Percentiles rank a stretch among this genome's conserved stretches.
Evolutionary conservation across 768 basidiomycete species (phyloP).

Genomic region (Mycena galericulata): DNA sequence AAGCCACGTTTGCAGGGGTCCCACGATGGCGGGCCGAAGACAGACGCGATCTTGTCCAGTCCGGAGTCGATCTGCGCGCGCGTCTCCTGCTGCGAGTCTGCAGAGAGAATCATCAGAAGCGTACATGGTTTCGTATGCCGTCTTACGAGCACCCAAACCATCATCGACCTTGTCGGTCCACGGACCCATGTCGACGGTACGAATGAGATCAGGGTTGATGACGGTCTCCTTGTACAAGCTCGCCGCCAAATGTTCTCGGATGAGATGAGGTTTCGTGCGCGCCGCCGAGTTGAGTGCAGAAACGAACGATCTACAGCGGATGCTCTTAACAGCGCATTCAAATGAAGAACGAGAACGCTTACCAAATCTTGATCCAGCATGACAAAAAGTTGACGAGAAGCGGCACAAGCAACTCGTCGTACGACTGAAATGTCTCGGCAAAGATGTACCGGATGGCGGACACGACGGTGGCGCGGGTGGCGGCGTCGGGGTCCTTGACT

Average conservation of each 20-base stretch:
- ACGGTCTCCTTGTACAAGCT: constrained; percentile 88
- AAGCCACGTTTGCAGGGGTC: no score
- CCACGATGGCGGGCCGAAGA: no score
- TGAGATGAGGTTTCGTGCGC: constrained; percentile 92
- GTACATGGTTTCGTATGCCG: constrained; percentile 97
- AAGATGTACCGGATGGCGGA: no score
- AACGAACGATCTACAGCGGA: constrained; percentile 81
- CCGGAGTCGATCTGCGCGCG: no score
- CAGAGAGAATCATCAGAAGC: no score
- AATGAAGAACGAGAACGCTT: constrained; percentile 41
- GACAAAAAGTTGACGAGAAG: constrained; percentile 92
- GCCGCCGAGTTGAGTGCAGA: constrained; percentile 95
- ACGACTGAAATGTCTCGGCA: constrained; percentile 84
- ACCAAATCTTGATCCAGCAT: constrained; percentile 91
- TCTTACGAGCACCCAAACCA: constrained; percentile 95
- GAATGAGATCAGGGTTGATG: no score
- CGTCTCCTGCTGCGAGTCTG: no score
- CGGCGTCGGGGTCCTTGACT: no score
- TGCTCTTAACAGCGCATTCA: not conserved
- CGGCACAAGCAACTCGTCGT: constrained; percentile 91
- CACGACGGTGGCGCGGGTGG: no score
- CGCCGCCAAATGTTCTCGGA: constrained; percentile 82
- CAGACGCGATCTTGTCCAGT: no score
- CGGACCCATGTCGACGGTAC: no score
- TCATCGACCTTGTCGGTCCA: no score